Percentiles rank a stretch among this genome's conserved stretches.
phyloP scores from a whole-genome alignment of 345 rosid genomes.

The Salix brachista region DNA sequence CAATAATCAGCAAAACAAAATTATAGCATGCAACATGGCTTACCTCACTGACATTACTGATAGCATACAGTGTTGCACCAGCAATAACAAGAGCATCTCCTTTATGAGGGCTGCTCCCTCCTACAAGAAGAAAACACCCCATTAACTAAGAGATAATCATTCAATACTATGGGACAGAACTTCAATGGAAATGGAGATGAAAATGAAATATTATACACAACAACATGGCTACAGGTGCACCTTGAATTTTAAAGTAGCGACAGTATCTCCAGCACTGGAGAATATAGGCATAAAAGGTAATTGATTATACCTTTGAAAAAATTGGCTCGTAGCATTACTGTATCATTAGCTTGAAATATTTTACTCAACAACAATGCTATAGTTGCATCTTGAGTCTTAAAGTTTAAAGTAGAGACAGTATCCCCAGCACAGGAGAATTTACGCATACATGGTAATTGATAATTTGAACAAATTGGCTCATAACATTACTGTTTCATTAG shows the following conservation, averaged over 20 bases:
- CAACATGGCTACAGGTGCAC: background rate
- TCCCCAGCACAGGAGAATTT: background rate
- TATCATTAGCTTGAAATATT: background rate
- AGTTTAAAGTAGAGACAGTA: background rate
- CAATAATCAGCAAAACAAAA: background rate
- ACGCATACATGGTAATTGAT: background rate
- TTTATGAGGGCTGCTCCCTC: conserved; percentile 26
- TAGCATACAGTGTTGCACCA: conserved; percentile 37
- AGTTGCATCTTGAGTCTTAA: background rate
- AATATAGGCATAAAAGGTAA: background rate
- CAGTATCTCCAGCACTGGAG: background rate
- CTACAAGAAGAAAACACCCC: conserved; percentile 3
- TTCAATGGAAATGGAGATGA: background rate
- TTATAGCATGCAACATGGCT: background rate
- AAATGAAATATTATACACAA: background rate
- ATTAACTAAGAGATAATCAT: background rate
- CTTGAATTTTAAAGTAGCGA: background rate
- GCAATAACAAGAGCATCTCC: conserved; percentile 35
- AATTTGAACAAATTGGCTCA: background rate
- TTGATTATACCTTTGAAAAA: background rate
- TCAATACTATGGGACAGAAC: background rate
- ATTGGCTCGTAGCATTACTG: background rate
- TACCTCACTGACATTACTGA: conserved; percentile 37
- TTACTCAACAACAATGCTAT: background rate
- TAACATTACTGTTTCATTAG: background rate